A percentile compares a stretch with the other conserved stretches of the same genome.
Evolutionary conservation across 2,329 filamentous ascomycete genomes (phyloP).

Genomic region (Phaeosphaeriaceae sp.): DNA sequence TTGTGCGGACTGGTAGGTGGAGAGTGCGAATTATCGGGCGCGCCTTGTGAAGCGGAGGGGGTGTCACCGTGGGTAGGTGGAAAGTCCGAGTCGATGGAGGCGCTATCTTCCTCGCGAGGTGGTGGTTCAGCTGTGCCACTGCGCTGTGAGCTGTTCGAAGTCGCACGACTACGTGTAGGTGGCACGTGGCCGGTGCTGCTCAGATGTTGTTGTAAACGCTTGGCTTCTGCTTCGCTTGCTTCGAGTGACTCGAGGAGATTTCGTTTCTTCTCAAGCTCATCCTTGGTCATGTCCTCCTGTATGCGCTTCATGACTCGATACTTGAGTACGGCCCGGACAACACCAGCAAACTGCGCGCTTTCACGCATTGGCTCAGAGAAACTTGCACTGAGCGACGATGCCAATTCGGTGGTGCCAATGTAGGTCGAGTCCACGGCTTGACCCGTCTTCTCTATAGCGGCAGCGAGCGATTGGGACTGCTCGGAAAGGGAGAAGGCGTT

Average conservation of each 20-base stretch:
- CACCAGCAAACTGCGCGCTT: conserved; percentile 94
- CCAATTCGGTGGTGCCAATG: conserved; percentile 91
- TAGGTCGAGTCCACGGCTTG: conserved; percentile 97
- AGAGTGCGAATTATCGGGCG: conserved; percentile 53
- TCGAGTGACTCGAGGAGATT: conserved; percentile 86
- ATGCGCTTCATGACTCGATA: conserved; percentile 93
- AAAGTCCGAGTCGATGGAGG: conserved; percentile 95
- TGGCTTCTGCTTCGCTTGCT: conserved; percentile 88
- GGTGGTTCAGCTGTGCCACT: conserved; percentile 42
- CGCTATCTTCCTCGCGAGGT: conserved; percentile 73
- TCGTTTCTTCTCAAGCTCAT: conserved; percentile 89
- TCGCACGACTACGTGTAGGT: conserved; percentile 71
- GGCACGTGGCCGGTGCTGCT: conserved; percentile 71
- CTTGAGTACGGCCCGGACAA: conserved; percentile 85
- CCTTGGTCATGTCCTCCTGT: conserved; percentile 95
- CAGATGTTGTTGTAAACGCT: conserved; percentile 91
- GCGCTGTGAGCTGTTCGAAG: conserved; percentile 61
- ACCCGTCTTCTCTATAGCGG: conserved; percentile 91
- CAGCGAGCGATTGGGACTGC: conserved; percentile 83
- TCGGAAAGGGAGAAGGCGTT: conserved; percentile 97
- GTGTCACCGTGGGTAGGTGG: conserved; percentile 84
- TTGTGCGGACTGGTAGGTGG: conserved; percentile 62
- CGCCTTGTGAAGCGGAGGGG: conserved; percentile 73
- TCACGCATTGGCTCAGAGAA: conserved; percentile 99
- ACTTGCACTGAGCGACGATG: conserved; percentile 83